A percentile compares a stretch with the other conserved stretches of the same genome.
phyloP scores from a whole-genome alignment of 2,329 filamentous ascomycete genomes.

The Cryphonectria radicalis region DNA sequence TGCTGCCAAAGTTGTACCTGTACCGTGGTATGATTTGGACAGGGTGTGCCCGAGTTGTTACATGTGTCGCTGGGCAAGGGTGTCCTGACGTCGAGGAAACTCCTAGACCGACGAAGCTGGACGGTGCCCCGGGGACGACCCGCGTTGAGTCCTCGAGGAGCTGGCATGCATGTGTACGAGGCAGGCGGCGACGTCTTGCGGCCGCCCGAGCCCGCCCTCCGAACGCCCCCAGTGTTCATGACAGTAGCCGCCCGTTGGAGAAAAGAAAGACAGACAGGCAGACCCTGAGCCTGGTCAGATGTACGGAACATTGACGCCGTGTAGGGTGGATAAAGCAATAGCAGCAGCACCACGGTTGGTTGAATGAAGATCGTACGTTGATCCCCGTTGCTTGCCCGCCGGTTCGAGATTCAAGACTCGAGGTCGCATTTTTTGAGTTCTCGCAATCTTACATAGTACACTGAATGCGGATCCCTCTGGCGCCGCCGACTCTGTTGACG shows the following conservation, averaged over 20 bases:
- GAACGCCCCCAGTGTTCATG: conserved; percentile 26
- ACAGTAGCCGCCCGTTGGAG: conserved; percentile 17
- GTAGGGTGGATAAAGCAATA: not conserved
- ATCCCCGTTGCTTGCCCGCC: not conserved
- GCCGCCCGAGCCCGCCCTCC: conserved; percentile 9
- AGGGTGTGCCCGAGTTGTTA: not conserved
- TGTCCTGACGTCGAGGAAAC: not conserved
- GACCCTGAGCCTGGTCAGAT: conserved; percentile 4
- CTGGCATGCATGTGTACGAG: conserved; percentile 3
- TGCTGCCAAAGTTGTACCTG: not conserved
- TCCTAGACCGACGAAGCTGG: conserved; percentile 1
- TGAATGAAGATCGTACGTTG: conserved; percentile 3
- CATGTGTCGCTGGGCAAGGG: not conserved
- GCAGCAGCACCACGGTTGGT: not conserved
- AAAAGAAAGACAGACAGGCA: not conserved
- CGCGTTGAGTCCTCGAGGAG: conserved; percentile 20
- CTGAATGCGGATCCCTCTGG: conserved; percentile 19
- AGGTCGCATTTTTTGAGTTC: conserved; percentile 16
- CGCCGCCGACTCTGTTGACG: conserved; percentile 22
- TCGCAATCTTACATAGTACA: conserved; percentile 24
- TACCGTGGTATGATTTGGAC: not conserved
- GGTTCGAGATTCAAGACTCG: not conserved
- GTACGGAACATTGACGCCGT: conserved; percentile 10
- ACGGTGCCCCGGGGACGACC: conserved; percentile 20
- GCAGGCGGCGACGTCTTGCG: conserved; percentile 5